A percentile compares a stretch with the other conserved stretches of the same genome.
phyloP scores from a whole-genome alignment of 2,329 filamentous ascomycete genomes.

The Aspergillus unguis region DNA sequence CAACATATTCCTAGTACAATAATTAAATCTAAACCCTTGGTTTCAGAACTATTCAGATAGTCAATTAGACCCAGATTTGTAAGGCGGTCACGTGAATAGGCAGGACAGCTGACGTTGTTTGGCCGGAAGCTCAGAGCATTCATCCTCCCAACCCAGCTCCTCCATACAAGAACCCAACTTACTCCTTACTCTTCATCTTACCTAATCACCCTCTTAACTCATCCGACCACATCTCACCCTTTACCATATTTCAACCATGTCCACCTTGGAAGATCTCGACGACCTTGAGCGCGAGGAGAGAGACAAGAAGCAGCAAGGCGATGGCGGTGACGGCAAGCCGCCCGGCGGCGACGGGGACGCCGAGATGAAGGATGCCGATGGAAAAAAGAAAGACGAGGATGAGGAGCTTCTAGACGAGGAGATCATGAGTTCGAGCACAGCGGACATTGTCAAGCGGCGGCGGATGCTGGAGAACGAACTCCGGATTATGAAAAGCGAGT shows the following conservation, averaged over 20 bases:
- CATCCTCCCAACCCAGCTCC: constrained; percentile 14
- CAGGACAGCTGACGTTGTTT: constrained; percentile 36
- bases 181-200: constrained; percentile 10
- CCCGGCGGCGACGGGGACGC: constrained; percentile 66
- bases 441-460: constrained; percentile 88
- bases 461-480: constrained; percentile 95
- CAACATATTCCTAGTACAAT: no score
- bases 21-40: no score
- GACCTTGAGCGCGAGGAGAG: constrained; percentile 77
- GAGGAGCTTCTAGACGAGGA: constrained; percentile 88
- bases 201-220: neutral
- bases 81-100: constrained; percentile 29
- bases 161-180: constrained; percentile 7
- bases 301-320: constrained; percentile 64
- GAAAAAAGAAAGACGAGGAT: constrained; percentile 61
- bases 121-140: constrained; percentile 29
- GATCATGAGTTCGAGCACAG: constrained; percentile 86
- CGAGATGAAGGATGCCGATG: constrained; percentile 88
- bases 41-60: no score
- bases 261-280: constrained; percentile 87
- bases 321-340: constrained; percentile 55
- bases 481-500: constrained; percentile 97
- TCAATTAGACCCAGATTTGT: constrained; percentile 11
- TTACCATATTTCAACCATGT: constrained; percentile 55
- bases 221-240: neutral